Evolutionary conservation across 768 basidiomycete species (phyloP).

Genomic region (Pisolithus albus): DNA sequence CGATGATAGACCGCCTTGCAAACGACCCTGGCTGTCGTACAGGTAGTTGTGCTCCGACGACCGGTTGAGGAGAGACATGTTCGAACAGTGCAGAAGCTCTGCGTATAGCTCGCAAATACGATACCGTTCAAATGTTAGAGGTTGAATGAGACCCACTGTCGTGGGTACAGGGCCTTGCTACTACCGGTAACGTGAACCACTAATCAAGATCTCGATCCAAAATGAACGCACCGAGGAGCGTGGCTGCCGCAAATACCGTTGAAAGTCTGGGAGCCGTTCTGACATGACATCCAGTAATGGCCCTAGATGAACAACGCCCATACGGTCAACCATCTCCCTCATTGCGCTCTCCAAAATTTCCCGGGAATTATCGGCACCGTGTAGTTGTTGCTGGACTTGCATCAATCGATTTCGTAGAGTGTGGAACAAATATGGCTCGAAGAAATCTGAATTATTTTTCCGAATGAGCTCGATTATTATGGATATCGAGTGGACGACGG

Average conservation of each 20-base stretch:
- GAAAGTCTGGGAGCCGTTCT: constrained; percentile 59
- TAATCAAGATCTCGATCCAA: constrained; percentile 1
- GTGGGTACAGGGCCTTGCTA: constrained; percentile 66
- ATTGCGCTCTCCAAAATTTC: constrained; percentile 64
- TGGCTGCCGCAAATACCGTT: constrained; percentile 62
- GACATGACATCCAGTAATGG: constrained; percentile 70
- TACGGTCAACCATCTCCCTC: constrained; percentile 74
- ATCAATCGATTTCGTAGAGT: constrained; percentile 88
- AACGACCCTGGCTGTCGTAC: constrained; percentile 78
- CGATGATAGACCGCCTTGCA: constrained; percentile 80
- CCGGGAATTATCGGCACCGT: constrained; percentile 51
- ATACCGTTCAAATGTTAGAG: constrained; percentile 91
- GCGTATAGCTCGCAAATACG: constrained; percentile 96
- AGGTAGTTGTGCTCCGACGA: constrained; percentile 54
- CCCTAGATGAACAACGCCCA: constrained; percentile 89
- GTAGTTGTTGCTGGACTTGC: constrained; percentile 69
- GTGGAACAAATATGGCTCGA: constrained; percentile 96
- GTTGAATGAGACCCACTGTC: constrained; percentile 64
- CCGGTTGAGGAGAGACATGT: constrained; percentile 94
- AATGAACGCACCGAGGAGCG: constrained; percentile 60
- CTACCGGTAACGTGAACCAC: constrained; percentile 10
- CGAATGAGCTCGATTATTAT: constrained; percentile 91
- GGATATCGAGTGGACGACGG: constrained; percentile 78
- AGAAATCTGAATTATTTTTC: constrained; percentile 98
- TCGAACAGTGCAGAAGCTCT: constrained; percentile 94